A percentile compares a stretch with the other conserved stretches of the same genome.
Evolutionary conservation across 495 filamentous ascomycete genomes (phyloP).

Genomic region (Penicillium diatomitis): DNA sequence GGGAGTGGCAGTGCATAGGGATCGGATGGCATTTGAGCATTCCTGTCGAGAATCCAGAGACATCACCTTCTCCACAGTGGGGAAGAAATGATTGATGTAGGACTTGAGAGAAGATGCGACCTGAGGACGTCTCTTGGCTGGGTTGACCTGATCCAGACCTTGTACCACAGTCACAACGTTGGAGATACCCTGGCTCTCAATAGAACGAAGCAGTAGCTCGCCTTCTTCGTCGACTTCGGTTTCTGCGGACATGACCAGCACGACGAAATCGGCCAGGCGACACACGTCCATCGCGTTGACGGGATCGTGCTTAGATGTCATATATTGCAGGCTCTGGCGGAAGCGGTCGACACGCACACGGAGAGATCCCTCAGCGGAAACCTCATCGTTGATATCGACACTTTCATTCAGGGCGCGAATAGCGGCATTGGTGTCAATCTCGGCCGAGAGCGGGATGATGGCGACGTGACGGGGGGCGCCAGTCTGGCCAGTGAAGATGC

Average conservation of each 20-base stretch:
- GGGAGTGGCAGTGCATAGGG: conserved; percentile 78
- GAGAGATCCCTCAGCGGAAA: conserved; percentile 47
- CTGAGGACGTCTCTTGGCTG: conserved; percentile 65
- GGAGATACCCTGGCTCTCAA: conserved; percentile 89
- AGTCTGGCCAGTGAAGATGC: conserved; percentile 73
- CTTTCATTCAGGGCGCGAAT: conserved; percentile 65
- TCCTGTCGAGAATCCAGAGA: conserved; percentile 81
- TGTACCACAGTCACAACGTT: conserved; percentile 76
- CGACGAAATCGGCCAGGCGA: conserved; percentile 77
- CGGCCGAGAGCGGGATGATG: conserved; percentile 70
- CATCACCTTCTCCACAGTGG: conserved; percentile 76
- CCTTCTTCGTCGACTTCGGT: conserved; percentile 75
- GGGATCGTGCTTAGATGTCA: conserved; percentile 62
- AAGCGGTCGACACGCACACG: conserved; percentile 75
- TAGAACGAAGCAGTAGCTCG: conserved; percentile 69
- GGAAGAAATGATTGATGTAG: conserved; percentile 89
- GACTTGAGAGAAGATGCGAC: conserved; percentile 73
- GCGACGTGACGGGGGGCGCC: conserved; percentile 89
- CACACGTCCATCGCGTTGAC: conserved; percentile 75
- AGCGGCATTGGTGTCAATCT: conserved; percentile 55
- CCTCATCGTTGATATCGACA: conserved; percentile 64
- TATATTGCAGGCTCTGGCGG: conserved; percentile 83
- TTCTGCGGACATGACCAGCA: conserved; percentile 71
- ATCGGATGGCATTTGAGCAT: conserved; percentile 78
- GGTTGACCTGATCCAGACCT: conserved; percentile 64